Conservation (phyloP, 2,329 filamentous ascomycete genomes). For the Cadophora malorum region DNA sequence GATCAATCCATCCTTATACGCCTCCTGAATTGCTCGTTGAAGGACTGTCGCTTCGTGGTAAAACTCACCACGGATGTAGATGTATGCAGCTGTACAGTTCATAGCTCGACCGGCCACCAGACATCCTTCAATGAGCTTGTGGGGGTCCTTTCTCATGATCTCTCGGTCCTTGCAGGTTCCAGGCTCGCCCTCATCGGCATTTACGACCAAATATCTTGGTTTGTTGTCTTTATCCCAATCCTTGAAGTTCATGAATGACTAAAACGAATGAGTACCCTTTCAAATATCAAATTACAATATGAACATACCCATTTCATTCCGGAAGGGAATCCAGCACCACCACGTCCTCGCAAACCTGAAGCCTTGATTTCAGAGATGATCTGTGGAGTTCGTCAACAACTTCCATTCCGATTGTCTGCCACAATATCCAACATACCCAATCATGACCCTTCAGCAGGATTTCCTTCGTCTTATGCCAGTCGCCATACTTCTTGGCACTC, state of each 20-base stretch:
- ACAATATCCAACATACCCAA: conserved; percentile 62
- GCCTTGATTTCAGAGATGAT: conserved; percentile 98
- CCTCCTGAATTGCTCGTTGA: conserved; percentile 96
- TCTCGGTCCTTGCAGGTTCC: conserved; percentile 99
- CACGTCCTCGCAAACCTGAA: conserved; percentile 92
- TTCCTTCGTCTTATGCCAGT: conserved; percentile 99
- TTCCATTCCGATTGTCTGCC: conserved; percentile 14
- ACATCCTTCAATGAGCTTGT: conserved; percentile 98
- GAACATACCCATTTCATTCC: conserved; percentile 95
- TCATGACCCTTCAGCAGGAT: conserved; percentile 97
- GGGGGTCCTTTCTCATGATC: conserved; percentile 99
- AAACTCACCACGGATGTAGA: conserved; percentile 99
- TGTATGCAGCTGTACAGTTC: conserved; percentile 98
- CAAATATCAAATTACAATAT: not conserved
- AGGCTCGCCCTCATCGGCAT: conserved; percentile 97
- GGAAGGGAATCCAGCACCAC: conserved; percentile 96
- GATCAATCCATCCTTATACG: conserved; percentile 91
- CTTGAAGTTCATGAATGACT: conserved; percentile 99
- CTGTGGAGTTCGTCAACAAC: conserved; percentile 49
- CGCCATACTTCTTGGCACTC: conserved; percentile 95
- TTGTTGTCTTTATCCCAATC: conserved; percentile 98
- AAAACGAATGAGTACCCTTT: conserved; percentile 35
- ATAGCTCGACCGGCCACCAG: conserved; percentile 95
- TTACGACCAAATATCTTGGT: conserved; percentile 96
- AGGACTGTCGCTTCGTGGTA: conserved; percentile 93